Evolutionary conservation across 768 basidiomycete species (phyloP), one percentile per base, ranked within the genome.

Genomic region (Amanita pallidorosea): DNA sequence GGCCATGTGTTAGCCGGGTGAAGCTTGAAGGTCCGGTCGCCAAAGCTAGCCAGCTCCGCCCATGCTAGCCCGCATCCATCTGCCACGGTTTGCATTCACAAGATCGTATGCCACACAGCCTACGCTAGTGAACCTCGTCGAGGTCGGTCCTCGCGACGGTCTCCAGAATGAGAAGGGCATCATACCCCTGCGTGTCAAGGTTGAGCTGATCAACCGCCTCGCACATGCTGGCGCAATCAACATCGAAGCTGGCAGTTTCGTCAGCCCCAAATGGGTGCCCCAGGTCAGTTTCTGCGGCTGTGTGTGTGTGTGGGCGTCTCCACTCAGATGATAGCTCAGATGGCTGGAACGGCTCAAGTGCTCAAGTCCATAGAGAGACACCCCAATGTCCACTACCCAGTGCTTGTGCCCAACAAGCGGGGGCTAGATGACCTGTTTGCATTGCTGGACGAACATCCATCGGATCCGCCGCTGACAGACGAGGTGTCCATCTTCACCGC

Each of bases 231-330:
- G 90, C 0, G 61, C 81, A 57, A 69, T 70, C 54, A 78, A 70
- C 51, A 83, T 94, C 56, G 91, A 94, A 65, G 79, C 80, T 1
- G 92, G 92, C 6, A 90, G 88, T 62, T 92, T 95, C 61, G 92
- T 94, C 52, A 88, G 88, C 63, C 87, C 88, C 0, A 92, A 91
- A 65, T 90, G 90, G 86, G 86, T 94, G 22, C 92, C 91, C 0
- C 92, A 94, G 78, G 92, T 72, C 64, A 2, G 11, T 20, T 17
- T 41, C n/a, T 44, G 18, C 40, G 22, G 22, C 23, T 22, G 34
- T 48, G 53, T 48, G 52, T 46, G 29, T 46, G 13, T n/a, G n/a
- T n/a, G n/a, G n/a, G 17, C 13, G 13, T 20, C 12, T 13, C 17
- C 38, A 22, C 20, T 15, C 17, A 22, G 25, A 36, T 20, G 23